Base-by-base conservation (phyloP, 2,329 filamentous ascomycete genomes). In the Meredithiella fracta region DNA sequence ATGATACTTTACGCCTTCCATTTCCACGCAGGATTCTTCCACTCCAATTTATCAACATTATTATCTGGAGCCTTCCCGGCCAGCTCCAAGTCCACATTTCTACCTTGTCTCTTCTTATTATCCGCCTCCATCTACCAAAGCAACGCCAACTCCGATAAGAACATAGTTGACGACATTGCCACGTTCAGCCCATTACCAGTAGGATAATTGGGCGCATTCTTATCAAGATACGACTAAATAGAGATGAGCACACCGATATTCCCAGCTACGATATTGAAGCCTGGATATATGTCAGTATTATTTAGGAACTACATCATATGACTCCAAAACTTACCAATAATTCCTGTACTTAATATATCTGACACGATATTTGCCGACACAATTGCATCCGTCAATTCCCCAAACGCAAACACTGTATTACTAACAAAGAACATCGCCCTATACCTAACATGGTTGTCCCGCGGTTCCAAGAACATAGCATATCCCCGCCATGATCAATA, bases 161-260 rank as follows among this genome's bases (percentile, higher is more conserved):
- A 64, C 1, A 78, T 78, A 1, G 69, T 68, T n/a, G 70, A 72
- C n/a, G 72, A 72, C 0, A 78, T 80, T 0, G 77, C 83, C 47
- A 86, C 63, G 63, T 87, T 87, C 17, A 86, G 64, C 0, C 82
- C 82, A 63, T 86, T 87, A 0, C 83, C 84, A 47, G 85, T 85
- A 25, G 69, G 77, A 62, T 79, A 88, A 58, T 84, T 67, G 0
- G 83, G 83, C 0, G 62, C 75, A 62, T 87, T 83, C 54, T 68
- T 76, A 0, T 76, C 74, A 47, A 85, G 62, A 66, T 82, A 85
- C 1, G 71, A 73, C 81, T 80, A 85, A 0, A 80, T 83, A 0
- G 76, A 73, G 56, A 82, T 74, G 26, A 80, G 60, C 0, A 78
- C 79, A 1, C 80, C 79, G n/a, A 82, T 64, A 59, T 82, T 82